Evolutionary conservation across 1,284 basidiomycete species (phyloP).

Genomic region (Earliella scabrosa): DNA sequence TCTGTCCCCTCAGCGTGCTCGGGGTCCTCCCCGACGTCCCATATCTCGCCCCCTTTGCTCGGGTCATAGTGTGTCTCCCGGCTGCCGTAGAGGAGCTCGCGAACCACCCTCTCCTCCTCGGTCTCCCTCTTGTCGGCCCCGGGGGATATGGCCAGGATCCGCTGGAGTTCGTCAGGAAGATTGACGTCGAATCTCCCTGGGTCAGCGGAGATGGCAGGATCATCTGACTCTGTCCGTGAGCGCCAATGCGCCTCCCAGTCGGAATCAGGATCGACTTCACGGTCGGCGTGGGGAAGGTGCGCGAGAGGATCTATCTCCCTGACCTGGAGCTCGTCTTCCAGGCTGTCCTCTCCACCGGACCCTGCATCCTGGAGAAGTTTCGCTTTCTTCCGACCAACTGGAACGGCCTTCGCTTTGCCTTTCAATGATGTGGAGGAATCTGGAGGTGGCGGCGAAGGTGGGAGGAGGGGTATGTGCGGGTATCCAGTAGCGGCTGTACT

Average conservation of each 20-base stretch:
- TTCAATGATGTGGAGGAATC: conserved; percentile 39
- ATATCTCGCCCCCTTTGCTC: conserved; percentile 69
- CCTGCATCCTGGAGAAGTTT: conserved; percentile 33
- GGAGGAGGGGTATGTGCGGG: conserved; percentile 37
- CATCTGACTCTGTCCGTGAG: conserved; percentile 10
- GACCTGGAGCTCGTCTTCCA: conserved; percentile 34
- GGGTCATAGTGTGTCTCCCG: conserved; percentile 61
- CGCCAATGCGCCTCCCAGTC: conserved; percentile 31
- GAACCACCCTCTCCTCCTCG: conserved; percentile 59
- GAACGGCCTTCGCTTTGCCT: conserved; percentile 38
- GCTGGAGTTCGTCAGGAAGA: conserved; percentile 67
- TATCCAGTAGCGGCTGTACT: conserved; percentile 10
- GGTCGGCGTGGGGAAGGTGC: conserved; percentile 13
- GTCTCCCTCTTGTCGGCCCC: conserved; percentile 36
- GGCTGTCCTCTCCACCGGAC: conserved; percentile 31
- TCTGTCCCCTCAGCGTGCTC: conserved; percentile 50
- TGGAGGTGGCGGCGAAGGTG: conserved; percentile 67
- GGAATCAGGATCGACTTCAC: conserved; percentile 28
- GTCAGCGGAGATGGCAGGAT: conserved; percentile 18
- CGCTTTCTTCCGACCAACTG: conserved; percentile 44
- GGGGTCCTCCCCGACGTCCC: conserved; percentile 72
- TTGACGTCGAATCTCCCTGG: conserved; percentile 51
- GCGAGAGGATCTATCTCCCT: conserved; percentile 36
- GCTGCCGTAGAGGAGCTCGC: conserved; percentile 61
- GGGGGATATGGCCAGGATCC: conserved; percentile 63